These are phyloP conservation scores for Phaseolus coccineus DNA, from an alignment of 331 rosid genomes.

Conservation along the genomic window DNA sequence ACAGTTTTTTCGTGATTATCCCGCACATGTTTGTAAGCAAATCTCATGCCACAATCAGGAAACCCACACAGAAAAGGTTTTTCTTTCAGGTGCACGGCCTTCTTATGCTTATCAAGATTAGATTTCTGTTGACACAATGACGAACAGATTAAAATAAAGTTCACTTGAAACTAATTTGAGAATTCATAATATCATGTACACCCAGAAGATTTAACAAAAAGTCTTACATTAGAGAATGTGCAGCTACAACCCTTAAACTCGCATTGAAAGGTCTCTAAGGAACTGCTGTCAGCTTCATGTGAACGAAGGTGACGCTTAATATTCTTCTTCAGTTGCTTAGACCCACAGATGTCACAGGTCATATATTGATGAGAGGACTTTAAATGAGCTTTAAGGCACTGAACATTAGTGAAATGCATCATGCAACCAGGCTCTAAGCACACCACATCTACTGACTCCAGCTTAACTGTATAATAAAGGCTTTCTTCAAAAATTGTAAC, in stretches of 20 bases:
- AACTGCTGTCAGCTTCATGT: constrained; percentile 54
- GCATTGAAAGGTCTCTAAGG: constrained; percentile 56
- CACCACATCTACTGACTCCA: constrained; percentile 69
- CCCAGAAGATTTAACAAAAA: neutral
- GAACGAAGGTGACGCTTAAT: constrained; percentile 68
- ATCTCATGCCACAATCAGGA: constrained; percentile 80
- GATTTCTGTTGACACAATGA: constrained; percentile 61
- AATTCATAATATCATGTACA: neutral
- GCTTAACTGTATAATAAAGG: constrained; percentile 61
- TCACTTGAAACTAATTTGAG: neutral
- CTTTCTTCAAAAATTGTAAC: constrained; percentile 28
- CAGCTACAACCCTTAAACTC: constrained; percentile 58
- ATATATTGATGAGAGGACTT: constrained; percentile 69
- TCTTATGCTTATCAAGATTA: constrained; percentile 70
- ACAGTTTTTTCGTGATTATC: constrained; percentile 79
- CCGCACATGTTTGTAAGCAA: constrained; percentile 87
- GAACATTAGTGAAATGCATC: constrained; percentile 68
- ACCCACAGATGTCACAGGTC: constrained; percentile 70
- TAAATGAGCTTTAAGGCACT: constrained; percentile 74
- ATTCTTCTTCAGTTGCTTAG: constrained; percentile 73
- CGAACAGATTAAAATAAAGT: neutral
- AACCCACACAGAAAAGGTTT: constrained; percentile 75
- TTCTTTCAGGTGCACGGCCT: constrained; percentile 68
- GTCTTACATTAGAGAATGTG: constrained; percentile 69
- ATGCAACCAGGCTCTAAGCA: constrained; percentile 80